Evolutionary conservation across 768 basidiomycete species (phyloP), one percentile per base, ranked within the genome.

Genomic region (Boletus bicolor): DNA sequence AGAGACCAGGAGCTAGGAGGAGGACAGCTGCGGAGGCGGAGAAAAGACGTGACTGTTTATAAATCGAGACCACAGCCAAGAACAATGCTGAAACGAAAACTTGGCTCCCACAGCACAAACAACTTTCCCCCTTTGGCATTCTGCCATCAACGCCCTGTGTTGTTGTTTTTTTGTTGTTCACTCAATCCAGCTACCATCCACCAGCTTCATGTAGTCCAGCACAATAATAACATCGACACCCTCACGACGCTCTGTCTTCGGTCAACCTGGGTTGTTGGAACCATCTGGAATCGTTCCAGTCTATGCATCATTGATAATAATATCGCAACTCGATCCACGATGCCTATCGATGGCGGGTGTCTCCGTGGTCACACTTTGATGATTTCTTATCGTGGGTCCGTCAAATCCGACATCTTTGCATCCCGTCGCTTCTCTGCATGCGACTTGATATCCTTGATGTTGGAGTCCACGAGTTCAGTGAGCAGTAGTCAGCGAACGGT

Each of bases 291-390:
- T 17, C 5, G 26, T 39, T 17, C 24, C n/a, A 17, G 51, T 39
- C 32, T 12, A 28, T 15, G 24, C 42, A 24, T 26, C 17, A 19
- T 34, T 32, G 28, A 28, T 28, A 28, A 28, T 28, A 9, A n/a
- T 63, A 21, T 59, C 61, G 2, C 56, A 38, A 42, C 50, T n/a
- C 44, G 60, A 63, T 64, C 55, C 53, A 62, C 63, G 41, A 42
- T 28, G 3, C 24, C 44, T 55, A 54, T 58, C 59, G 54, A 58
- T 52, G 52, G 50, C 51, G 51, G 51, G 19, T 39, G 48, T 44
- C 53, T 52, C 59, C 54, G 46, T 36, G 15, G n/a, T 56, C 51
- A 59, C 35, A 54, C 41, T 12, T n/a, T 45, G 60, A 59, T 36
- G 17, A 24, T 34, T 50, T n/a, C 46, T 54, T 44, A 39, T 52